Percentiles rank a stretch among this genome's conserved stretches.
These are phyloP conservation scores for Thalassiosira oceanica DNA, from an alignment of 352 stramenopile species.

Conservation along the genomic window DNA sequence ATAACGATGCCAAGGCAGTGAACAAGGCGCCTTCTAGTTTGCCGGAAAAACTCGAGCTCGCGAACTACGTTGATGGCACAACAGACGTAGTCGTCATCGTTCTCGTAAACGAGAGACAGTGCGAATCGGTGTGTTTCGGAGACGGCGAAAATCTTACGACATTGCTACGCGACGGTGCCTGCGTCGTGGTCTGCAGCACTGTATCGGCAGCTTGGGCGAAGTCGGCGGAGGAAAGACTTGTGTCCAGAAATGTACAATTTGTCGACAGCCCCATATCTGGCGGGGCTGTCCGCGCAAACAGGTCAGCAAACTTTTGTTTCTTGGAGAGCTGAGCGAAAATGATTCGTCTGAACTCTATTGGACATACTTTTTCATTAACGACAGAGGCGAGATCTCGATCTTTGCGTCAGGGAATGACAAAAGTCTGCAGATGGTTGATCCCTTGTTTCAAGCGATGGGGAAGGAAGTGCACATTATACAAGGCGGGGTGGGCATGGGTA, in stretches of 20 bases:
- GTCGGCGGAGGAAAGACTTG: constrained; percentile 31
- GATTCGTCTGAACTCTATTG: no score
- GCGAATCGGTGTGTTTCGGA: constrained; percentile 57
- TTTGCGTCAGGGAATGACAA: constrained; percentile 52
- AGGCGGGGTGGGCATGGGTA: constrained; percentile 59
- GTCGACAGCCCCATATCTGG: constrained; percentile 69
- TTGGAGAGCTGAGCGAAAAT: no score
- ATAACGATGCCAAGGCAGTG: constrained; percentile 28
- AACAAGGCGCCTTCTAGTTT: constrained; percentile 47
- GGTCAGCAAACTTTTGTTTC: no score
- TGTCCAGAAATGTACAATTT: constrained; percentile 45
- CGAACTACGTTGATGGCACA: neutral
- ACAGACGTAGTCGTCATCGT: constrained; percentile 57
- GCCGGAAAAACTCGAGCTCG: constrained; percentile 3
- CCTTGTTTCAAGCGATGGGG: constrained; percentile 51
- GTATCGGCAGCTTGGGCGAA: constrained; percentile 56
- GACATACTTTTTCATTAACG: no score
- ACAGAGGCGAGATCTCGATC: constrained; percentile 60
- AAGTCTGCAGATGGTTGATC: constrained; percentile 19
- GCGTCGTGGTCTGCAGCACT: constrained; percentile 66
- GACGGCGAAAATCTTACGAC: constrained; percentile 6
- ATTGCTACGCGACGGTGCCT: constrained; percentile 18
- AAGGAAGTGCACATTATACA: constrained; percentile 62
- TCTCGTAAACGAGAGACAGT: constrained; percentile 70
- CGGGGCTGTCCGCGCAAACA: constrained; percentile 62